Evolutionary conservation across 2,329 filamentous ascomycete species (phyloP), one percentile per base, ranked within the genome.

Genomic region (Scopulariopsis brevicaulis): DNA sequence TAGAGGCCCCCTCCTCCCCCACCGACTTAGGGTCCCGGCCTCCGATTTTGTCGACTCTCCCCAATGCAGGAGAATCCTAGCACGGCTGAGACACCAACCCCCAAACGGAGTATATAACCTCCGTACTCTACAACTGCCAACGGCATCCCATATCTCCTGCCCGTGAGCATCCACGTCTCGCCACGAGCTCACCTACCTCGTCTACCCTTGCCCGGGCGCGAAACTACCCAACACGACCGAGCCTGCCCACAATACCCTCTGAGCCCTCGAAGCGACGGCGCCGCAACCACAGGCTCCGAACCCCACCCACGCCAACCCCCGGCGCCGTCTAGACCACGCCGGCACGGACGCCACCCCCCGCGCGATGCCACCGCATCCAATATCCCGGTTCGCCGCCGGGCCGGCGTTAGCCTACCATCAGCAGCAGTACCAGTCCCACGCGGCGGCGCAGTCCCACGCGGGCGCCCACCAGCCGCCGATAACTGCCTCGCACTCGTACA

Each of bases 401-500:
- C 76, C 75, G 56, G 74, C 59, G 52, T 37, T 56, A 35, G 72
- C 73, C 10, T 78, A 78, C 64, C 75, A 76, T 60, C 74, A 77
- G 37, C 60, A 62, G 54, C 77, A 79, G 62, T 69, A 66, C 53
- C 78, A 81, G 63, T 73, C 75, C 52, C 80, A 81, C 63, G 73
- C 72, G 56, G 73, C 71, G 43, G 77, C 79, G 62, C 69, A 66
- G 52, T 78, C 81, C 63, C 73, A 76, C 51, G 79, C 81, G 62
- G 73, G 72, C 55, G 73, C 71, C 46, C 79, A 78, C 61, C 74
- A 75, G 58, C 74, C 73, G n/a, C 72, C 74, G 53, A 68, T 92
- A 59, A 80, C 81, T 62, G 78, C 80, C 60, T 88, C 89, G 68
- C 84, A 87, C 55, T 81, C 46, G 46, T 95, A 94, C 70, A 82